These are phyloP conservation scores for Galerina marginata DNA, from an alignment of 768 basidiomycete genomes.

Conservation along the genomic window DNA sequence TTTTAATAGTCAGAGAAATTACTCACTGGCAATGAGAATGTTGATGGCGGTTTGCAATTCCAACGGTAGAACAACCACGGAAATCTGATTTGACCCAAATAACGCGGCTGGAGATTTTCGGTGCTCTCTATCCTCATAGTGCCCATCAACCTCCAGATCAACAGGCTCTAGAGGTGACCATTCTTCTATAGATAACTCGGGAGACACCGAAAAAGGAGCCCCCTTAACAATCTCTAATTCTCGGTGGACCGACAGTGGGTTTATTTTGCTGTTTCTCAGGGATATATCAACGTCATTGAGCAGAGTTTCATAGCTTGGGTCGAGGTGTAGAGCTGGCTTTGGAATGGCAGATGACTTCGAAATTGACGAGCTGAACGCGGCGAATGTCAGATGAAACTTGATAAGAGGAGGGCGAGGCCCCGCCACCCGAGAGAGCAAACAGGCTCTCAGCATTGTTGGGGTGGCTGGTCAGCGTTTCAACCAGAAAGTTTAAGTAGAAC, in stretches of 20 bases:
- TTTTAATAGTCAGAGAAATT: not conserved
- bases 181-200: constrained; percentile 20
- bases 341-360: constrained; percentile 40
- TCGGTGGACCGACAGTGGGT: constrained; percentile 35
- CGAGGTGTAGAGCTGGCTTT: constrained; percentile 67
- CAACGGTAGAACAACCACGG: constrained; percentile 71
- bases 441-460: constrained; percentile 11
- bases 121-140: constrained; percentile 39
- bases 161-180: constrained; percentile 34
- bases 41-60: constrained; percentile 74
- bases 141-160: constrained; percentile 28
- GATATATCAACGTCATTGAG: constrained; percentile 74
- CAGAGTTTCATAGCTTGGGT: constrained; percentile 66
- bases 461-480: no score
- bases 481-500: no score
- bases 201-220: not conserved
- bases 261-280: constrained; percentile 45
- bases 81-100: constrained; percentile 78
- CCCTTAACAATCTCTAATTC: constrained; percentile 56
- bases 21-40: constrained; percentile 66
- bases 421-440: constrained; percentile 3
- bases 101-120: constrained; percentile 82
- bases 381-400: not conserved
- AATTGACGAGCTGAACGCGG: constrained; percentile 30
- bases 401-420: not conserved